Evolutionary conservation across 2,329 filamentous ascomycete genomes (phyloP).

Genomic region (Beauveria brongniartii): DNA sequence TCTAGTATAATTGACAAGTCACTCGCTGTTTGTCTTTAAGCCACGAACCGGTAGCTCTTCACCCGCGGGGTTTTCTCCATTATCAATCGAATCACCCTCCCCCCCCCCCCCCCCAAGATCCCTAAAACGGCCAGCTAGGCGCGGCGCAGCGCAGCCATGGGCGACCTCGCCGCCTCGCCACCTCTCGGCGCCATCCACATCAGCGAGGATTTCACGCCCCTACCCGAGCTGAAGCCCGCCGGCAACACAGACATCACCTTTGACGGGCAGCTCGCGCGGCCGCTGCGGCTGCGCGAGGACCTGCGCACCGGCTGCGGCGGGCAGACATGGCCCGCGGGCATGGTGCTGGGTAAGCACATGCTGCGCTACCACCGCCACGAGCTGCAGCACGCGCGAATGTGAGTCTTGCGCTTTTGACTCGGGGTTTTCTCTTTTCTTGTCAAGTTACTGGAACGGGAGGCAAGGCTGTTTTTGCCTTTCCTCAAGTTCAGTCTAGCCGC

Average conservation of each 20-base stretch:
- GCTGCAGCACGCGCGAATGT: constrained; percentile 65
- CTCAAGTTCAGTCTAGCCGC: no score
- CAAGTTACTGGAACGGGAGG: no score
- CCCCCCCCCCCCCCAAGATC: not conserved
- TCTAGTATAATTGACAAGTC: not conserved
- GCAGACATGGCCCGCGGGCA: constrained; percentile 88
- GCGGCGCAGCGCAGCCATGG: not conserved
- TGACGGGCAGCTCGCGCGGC: constrained; percentile 61
- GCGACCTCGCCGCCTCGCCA: constrained; percentile 23
- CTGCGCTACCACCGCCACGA: constrained; percentile 61
- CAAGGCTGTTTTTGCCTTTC: no score
- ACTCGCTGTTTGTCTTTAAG: not conserved
- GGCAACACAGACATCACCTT: constrained; percentile 52
- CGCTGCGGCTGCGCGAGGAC: constrained; percentile 76
- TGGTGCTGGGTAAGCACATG: constrained; percentile 81
- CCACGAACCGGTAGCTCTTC: not conserved
- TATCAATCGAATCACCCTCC: not conserved
- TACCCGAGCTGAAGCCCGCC: constrained; percentile 49
- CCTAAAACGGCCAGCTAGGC: not conserved
- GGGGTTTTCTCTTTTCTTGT: not conserved
- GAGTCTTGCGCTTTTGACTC: not conserved
- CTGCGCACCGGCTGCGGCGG: constrained; percentile 83
- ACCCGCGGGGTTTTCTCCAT: not conserved
- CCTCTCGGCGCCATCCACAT: constrained; percentile 43
- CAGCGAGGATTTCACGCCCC: constrained; percentile 48